These are phyloP conservation scores for Pezizomycotina sp. DNA, from an alignment of 2,329 filamentous ascomycete species.

Conservation along the genomic window DNA sequence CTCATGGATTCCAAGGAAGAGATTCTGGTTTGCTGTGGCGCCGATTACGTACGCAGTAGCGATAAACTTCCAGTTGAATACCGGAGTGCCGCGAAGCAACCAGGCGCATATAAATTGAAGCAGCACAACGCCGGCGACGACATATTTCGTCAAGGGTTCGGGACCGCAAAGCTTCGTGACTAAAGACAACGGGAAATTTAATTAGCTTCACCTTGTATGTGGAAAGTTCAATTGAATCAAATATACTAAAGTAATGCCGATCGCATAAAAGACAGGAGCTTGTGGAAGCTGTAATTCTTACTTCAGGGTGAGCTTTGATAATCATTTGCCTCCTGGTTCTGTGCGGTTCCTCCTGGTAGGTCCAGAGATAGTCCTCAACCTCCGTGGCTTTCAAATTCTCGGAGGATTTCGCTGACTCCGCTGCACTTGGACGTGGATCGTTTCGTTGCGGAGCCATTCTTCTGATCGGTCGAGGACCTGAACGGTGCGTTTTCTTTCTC, in stretches of 20 bases:
- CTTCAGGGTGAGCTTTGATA: conserved; percentile 95
- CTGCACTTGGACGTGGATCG: neutral
- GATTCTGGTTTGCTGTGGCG: conserved; percentile 92
- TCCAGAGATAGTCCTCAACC: conserved; percentile 46
- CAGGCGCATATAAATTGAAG: conserved; percentile 67
- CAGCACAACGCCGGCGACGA: conserved; percentile 66
- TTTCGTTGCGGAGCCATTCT: neutral
- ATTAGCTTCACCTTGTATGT: neutral
- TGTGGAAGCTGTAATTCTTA: conserved; percentile 29
- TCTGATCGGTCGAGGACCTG: too few relatives aligned
- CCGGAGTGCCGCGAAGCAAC: conserved; percentile 55
- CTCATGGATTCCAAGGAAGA: conserved; percentile 96
- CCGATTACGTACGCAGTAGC: conserved; percentile 78
- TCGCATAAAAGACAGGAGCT: too few relatives aligned
- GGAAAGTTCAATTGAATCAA: conserved; percentile 3
- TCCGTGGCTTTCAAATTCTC: too few relatives aligned
- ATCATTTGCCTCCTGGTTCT: conserved; percentile 78
- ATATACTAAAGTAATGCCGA: conserved; percentile 3
- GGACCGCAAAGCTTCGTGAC: conserved; percentile 94
- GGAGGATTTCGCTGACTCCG: too few relatives aligned
- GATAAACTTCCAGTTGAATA: conserved; percentile 74
- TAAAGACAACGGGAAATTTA: conserved; percentile 2
- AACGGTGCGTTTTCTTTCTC: too few relatives aligned
- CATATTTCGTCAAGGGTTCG: conserved; percentile 87
- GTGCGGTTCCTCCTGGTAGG: conserved; percentile 95